A percentile compares a stretch with the other conserved stretches of the same genome.
Conservation (phyloP, 2,329 filamentous ascomycete genomes). For the Ophioceras dolichostomum region DNA sequence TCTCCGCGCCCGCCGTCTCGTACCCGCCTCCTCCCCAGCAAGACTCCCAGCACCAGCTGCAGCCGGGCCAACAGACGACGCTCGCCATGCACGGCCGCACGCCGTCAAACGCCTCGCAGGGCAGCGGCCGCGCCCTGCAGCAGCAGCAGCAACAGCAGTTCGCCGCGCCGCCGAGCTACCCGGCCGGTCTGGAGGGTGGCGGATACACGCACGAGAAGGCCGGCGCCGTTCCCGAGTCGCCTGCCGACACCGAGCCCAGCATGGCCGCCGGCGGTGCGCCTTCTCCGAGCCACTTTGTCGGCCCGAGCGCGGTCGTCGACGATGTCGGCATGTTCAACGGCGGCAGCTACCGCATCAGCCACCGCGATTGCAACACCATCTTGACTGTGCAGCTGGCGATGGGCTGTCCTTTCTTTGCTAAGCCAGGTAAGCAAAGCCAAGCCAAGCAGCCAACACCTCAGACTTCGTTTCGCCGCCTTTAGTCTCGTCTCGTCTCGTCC, state of each 20-base stretch:
- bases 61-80: conserved; percentile 15
- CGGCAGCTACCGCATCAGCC: conserved; percentile 84
- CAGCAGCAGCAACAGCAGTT: conserved; percentile 11
- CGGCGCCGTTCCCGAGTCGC: conserved; percentile 6
- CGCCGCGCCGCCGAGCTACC: conserved; percentile 18
- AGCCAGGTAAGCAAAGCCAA: conserved; percentile 57
- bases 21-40: conserved; percentile 20
- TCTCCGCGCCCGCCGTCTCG: conserved; percentile 12
- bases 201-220: conserved; percentile 20
- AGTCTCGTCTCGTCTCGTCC: too few species aligned
- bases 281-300: conserved; percentile 45
- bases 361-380: conserved; percentile 82
- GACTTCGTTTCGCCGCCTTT: too few species aligned
- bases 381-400: conserved; percentile 82
- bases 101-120: conserved; percentile 15
- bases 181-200: conserved; percentile 3
- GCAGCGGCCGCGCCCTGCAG: conserved; percentile 5
- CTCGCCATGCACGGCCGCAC: conserved; percentile 24
- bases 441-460: too few species aligned
- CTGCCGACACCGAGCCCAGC: conserved; percentile 16
- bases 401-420: conserved; percentile 70
- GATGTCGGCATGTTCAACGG: conserved; percentile 97
- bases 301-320: conserved; percentile 53
- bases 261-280: conserved; percentile 26
- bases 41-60: conserved; percentile 12